These are phyloP conservation scores for Fragaria iinumae DNA, from an alignment of 306 rosid genomes.

Conservation along the genomic window DNA sequence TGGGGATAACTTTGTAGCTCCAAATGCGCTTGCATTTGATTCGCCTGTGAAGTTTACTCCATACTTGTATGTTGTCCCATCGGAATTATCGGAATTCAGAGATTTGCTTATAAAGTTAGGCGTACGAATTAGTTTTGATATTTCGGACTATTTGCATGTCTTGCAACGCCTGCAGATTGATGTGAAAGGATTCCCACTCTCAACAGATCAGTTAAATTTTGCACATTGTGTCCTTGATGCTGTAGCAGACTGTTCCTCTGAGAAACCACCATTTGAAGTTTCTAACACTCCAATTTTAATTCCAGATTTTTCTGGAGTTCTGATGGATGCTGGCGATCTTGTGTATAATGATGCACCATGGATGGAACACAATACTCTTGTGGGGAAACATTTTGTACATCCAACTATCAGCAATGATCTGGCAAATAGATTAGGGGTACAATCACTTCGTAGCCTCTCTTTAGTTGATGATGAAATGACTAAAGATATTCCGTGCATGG, in stretches of 20 bases:
- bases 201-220: constrained; percentile 83
- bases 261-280: constrained; percentile 54
- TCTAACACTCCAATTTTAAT: constrained; percentile 61
- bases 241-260: constrained; percentile 69
- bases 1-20: constrained; percentile 90
- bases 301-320: constrained; percentile 80
- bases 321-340: constrained; percentile 64
- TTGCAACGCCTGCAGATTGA: constrained; percentile 73
- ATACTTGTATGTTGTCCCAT: constrained; percentile 87
- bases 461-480: constrained; percentile 84
- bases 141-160: constrained; percentile 65
- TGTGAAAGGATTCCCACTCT: constrained; percentile 61
- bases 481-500: constrained; percentile 92
- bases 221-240: constrained; percentile 86
- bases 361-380: constrained; percentile 70
- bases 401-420: constrained; percentile 86
- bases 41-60: constrained; percentile 96
- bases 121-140: constrained; percentile 71
- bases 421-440: constrained; percentile 82
- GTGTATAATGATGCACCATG: constrained; percentile 98
- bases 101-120: constrained; percentile 77
- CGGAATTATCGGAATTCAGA: constrained; percentile 82
- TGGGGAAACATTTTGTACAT: constrained; percentile 76
- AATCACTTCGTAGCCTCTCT: constrained; percentile 82
- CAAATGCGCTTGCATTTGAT: constrained; percentile 89